A percentile compares a stretch with the other conserved stretches of the same genome.
Evolutionary conservation across 192 early-diverging fungal genomes (phyloP).

Genomic region (Coemansia sp.): DNA sequence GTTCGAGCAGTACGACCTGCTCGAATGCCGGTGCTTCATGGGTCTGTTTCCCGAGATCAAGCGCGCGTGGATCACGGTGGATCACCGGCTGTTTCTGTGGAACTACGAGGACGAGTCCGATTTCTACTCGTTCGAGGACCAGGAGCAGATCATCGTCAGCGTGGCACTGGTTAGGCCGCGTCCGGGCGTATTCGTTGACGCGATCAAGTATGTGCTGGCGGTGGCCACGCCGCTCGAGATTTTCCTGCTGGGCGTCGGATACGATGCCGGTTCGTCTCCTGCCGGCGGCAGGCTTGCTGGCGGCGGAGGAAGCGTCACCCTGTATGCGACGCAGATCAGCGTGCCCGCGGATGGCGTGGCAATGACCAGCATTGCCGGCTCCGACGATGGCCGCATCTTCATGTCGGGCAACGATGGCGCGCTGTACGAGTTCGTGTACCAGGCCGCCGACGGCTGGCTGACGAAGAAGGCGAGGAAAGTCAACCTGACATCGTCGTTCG

Average conservation of each 20-base stretch:
- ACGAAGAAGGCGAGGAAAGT: slow-evolving; percentile 71
- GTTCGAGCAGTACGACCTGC: slow-evolving; percentile 73
- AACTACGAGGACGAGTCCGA: slow-evolving; percentile 79
- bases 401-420: slow-evolving; percentile 85
- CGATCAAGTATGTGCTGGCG: slow-evolving; percentile 80
- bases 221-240: slow-evolving; percentile 87
- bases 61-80: slow-evolving; percentile 90
- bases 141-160: slow-evolving; percentile 85
- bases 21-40: slow-evolving; percentile 80
- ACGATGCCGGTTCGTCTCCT: slow-evolving; percentile 11
- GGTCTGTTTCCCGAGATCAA: slow-evolving; percentile 89
- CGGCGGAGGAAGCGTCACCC: slow-evolving; percentile 60
- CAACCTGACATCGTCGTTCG: slow-evolving; percentile 67
- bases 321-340: slow-evolving; percentile 79
- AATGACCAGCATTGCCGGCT: slow-evolving; percentile 78
- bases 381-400: slow-evolving; percentile 81
- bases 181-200: slow-evolving; percentile 76
- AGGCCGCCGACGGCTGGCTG: slow-evolving; percentile 86
- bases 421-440: slow-evolving; percentile 87
- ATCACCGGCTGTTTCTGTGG: slow-evolving; percentile 87
- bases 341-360: slow-evolving; percentile 78
- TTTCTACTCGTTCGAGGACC: slow-evolving; percentile 78
- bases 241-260: slow-evolving; percentile 74
- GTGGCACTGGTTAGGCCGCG: slow-evolving; percentile 79
- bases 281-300: slow-evolving; percentile 14